Base-by-base conservation (phyloP, 257 asterid genomes). In the Rhazya stricta region DNA sequence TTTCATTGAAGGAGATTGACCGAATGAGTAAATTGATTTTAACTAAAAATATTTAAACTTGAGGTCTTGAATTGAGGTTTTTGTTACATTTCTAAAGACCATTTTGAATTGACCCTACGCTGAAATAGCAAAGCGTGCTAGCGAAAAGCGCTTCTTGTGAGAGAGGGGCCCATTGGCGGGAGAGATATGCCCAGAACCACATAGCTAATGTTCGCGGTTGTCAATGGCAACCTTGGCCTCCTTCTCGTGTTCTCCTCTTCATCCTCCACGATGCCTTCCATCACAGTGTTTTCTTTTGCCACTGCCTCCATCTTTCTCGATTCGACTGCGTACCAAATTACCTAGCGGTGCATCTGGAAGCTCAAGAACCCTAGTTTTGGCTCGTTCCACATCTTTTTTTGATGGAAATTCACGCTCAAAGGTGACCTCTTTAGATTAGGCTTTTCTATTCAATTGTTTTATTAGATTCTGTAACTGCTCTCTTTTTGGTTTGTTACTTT, bases 171-270 rank as follows among this genome's bases (percentile, higher is more conserved):
- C 73, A 70, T 43, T 51, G 57, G 71, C 65, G 83, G 79, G 80
- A 78, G 80, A 79, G 76, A 63, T 63, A 73, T 68, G 74, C 25
- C 4, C 74, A 18, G 29, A 71, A 32, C 81, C 86, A 74, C 46
- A 83, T 69, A 80, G 50, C 71, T 9, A 74, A 69, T 82, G 75
- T 42, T 82, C 73, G 83, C 81, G 88, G 86, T 85, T 10, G 74
- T 42, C 50, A 39, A 91, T 93, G 98, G 97, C 96, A 81, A 63
- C 90, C 88, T 84, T 85, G 85, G 79, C 89, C 89, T 83, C 88
- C 76, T 80, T 85, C 82, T 78, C 85, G 60, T 21, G 62, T 74
- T 80, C 88, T 83, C 60, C 83, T 81, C 79, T 70, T 79, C 84
- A 79, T 63, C 84, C 77, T 57, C 87, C 80, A n/a, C 77, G 58